Evolutionary conservation across 768 basidiomycete genomes (phyloP), one percentile per base, ranked within the genome.

Genomic region (Amanita polypyramis): DNA sequence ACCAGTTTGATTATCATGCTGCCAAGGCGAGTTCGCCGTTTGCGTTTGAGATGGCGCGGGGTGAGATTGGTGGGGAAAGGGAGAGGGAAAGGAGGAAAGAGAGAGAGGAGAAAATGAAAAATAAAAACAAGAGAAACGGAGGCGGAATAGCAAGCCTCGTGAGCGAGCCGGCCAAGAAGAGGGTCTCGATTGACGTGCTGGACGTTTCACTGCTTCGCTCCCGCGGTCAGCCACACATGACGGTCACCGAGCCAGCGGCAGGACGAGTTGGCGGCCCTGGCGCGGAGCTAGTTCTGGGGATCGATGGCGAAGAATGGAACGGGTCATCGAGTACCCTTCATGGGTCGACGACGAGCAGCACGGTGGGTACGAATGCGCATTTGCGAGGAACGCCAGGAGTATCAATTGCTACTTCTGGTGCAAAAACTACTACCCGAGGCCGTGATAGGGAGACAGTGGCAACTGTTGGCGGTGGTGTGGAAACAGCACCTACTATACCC

Each of bases 1-100:
- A 58, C 47, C 57, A 53, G 52, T 60, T 54, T 47, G 50, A 51
- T 33, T 60, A 52, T 46, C 38, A 47, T 20, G 53, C 45, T 19
- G 55, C 57, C 27, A 47, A 42, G 41, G 56, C 45, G 10, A 49
- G 47, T 21, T 55, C 54, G 19, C 54, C 54, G 15, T 55, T 55
- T 43, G 27, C 42, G 21, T 41, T 49, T 41, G 47, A 17, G 29
- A 38, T 20, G 38, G 32, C n/a, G 11, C 30, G 41, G 37, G 39
- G 33, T 23, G 10, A 35, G 2, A 21, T 27, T 39, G 38, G 40
- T 3, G 41, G 42, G 45, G 15, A 36, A 34, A 42, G 41, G 50
- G 45, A 30, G 47, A 32, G n/a, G 35, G 35, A 33, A 50, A 42
- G 27, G 27, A 34, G 11, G 12, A 54, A 20, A 48, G 47, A 47